Evolutionary conservation across 257 asterid genomes (phyloP), one percentile per base, ranked within the genome.

Genomic region (Fraxinus pennsylvanica): DNA sequence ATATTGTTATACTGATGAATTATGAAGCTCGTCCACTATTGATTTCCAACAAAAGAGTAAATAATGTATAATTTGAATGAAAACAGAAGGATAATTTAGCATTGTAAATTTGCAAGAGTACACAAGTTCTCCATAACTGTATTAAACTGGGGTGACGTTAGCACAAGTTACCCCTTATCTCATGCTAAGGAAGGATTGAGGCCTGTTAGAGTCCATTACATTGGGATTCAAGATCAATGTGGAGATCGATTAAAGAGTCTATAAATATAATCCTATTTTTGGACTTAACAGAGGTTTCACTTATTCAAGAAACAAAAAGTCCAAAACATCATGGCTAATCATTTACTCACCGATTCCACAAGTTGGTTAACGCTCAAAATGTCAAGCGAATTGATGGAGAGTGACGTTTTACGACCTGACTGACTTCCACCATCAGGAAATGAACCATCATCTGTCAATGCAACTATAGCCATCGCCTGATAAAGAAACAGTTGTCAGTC

Each of bases 311-410:
- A 69, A 75, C 25, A 30, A 47, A 61, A 52, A 33, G 38, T 5
- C 41, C n/a, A 33, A 69, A 78, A 54, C 35, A 9, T 61, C 68
- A 25, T 21, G 32, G 68, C 3, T 4, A 22, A 22, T 25, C 41
- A 76, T 61, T 74, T 61, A 77, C 90, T 85, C 61, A 85, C 90
- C 67, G 90, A 87, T 61, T 87, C 90, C 81, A 87, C 75, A 81
- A 87, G 90, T 80, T 87, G 90, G 83, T 82, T 87, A 69, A 87
- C 90, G 72, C 86, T 80, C 63, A 87, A 68, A 81, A 87, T 76
- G 74, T 85, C 87, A 50, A 85, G 81, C 73, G 90, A 82, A 63
- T 75, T 87, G 86, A 79, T 73, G 50, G 89, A 82, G 27, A 84
- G 72, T 66, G 89, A 87, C 25, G 86, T 81, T 81, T 85, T 87